These are phyloP conservation scores for Pulicaria dysenterica DNA, from an alignment of 129 eudicot genomes.

Conservation along the genomic window DNA sequence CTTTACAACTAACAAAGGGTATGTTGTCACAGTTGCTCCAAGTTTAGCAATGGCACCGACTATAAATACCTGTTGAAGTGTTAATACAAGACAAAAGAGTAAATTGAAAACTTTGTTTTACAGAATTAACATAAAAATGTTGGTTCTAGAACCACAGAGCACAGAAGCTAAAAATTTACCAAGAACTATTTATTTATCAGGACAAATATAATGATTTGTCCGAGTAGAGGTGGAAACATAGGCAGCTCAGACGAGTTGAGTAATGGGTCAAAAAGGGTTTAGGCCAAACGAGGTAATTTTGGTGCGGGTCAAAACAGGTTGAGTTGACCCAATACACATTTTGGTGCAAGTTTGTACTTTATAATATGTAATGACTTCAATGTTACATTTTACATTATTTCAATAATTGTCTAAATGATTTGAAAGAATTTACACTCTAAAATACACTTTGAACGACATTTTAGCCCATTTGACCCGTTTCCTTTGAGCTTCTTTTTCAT, in stretches of 20 bases:
- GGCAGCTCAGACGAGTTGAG: not conserved
- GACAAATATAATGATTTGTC: slow-evolving; percentile 1
- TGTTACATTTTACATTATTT: not conserved
- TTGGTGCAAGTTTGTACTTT: not conserved
- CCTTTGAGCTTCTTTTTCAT: not conserved
- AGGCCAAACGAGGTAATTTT: not conserved
- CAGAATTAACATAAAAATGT: slow-evolving; percentile 10
- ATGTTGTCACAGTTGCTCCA: slow-evolving; percentile 91
- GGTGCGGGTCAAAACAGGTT: not conserved
- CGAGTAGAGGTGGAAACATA: not conserved
- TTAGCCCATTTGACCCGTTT: slow-evolving; percentile 6
- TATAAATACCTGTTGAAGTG: slow-evolving; percentile 55
- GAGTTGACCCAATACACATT: not conserved
- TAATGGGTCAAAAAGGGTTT: not conserved
- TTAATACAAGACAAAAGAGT: slow-evolving; percentile 14
- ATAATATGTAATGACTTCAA: not conserved
- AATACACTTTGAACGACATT: not conserved
- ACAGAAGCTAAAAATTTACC: not conserved
- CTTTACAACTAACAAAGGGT: slow-evolving; percentile 95
- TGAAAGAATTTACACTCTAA: not conserved
- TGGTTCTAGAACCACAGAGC: slow-evolving; percentile 4
- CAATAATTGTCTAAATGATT: not conserved
- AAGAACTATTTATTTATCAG: not conserved
- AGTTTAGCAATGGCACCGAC: slow-evolving; percentile 92
- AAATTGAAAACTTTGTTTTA: slow-evolving; percentile 15